Evolutionary conservation across 2,329 filamentous ascomycete species (phyloP).

Genomic region (Cercospora brassicicola): DNA sequence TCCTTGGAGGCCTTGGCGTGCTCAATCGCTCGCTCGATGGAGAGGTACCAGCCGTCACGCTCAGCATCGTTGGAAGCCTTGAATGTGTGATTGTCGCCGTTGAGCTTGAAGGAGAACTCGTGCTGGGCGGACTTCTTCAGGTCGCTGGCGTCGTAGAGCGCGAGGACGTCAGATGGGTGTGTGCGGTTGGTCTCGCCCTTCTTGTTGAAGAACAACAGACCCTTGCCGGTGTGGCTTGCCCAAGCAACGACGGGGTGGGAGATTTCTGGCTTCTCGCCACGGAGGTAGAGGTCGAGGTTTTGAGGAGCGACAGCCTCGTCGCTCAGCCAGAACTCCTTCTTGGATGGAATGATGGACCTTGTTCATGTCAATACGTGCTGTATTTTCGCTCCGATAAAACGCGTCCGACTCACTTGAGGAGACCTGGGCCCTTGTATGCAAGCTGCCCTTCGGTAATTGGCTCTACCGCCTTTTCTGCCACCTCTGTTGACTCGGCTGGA

Average conservation of each 20-base stretch:
- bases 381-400: neutral
- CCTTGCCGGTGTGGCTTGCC: conserved; percentile 92
- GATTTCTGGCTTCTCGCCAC: conserved; percentile 80
- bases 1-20: conserved; percentile 82
- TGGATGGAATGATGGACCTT: conserved; percentile 85
- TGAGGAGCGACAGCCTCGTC: conserved; percentile 71
- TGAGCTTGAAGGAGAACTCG: conserved; percentile 83
- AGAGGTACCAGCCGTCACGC: conserved; percentile 88
- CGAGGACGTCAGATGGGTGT: conserved; percentile 73
- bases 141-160: conserved; percentile 62
- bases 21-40: conserved; percentile 76
- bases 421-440: conserved; percentile 84
- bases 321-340: conserved; percentile 76
- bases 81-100: conserved; percentile 90
- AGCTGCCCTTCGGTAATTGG: conserved; percentile 80
- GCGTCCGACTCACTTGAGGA: conserved; percentile 73
- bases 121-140: conserved; percentile 71
- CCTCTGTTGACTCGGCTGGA: conserved; percentile 46
- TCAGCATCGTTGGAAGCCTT: conserved; percentile 73
- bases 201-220: conserved; percentile 88
- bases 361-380: conserved; percentile 18
- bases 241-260: conserved; percentile 81
- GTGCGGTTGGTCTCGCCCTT: conserved; percentile 73
- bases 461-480: conserved; percentile 54
- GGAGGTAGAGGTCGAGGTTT: conserved; percentile 73